Evolutionary conservation across 2,329 filamentous ascomycete species (phyloP), one percentile per base, ranked within the genome.

Genomic region (Venturia oleaginea): DNA sequence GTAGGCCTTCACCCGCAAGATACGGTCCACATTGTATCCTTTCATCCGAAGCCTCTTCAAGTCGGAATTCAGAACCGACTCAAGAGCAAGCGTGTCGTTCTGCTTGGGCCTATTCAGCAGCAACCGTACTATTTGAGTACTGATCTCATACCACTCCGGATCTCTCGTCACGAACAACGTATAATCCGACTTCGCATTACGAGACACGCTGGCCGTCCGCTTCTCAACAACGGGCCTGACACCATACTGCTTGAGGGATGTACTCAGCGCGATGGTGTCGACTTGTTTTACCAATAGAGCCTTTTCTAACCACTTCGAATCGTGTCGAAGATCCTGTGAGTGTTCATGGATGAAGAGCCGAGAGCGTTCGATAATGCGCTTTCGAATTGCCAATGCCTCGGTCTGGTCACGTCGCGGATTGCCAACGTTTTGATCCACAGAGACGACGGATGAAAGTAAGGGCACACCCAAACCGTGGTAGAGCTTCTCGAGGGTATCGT

Each of bases 21-120:
- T 97, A 61, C 94, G 88, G 71, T 97, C 91, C 46, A 99, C 94
- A 69, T 99, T 97, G 80, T 97, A 97, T 1, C 94, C 94, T 68
- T 94, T 91, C 66, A 87, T 86, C 70, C 91, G 87, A 48, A 99
- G 78, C 62, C 92, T 87, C 59, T 89, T 84, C 30, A 99, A 81
- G 69, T 93, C 91, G 10, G 94, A 86, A 65, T 90, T 93, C 43
- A 99, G 79, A 67, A 99, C 88, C 63, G 91, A 92, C 76, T 97
- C 94, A 64, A 99, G 86, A 63, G 94, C 93, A 64, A 97, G 83
- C 64, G 91, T 91, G 2, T 93, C 92, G 72, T 95, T 90, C 70
- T 96, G 90, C 68, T 90, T 93, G 8, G 93, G 92, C 27, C 91
- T 85, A 62, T 85, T 85, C 59, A 99, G 80, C 43, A 99, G 81